Evolutionary conservation across 2,329 filamentous ascomycete genomes (phyloP).

Genomic region (Hirsutella minnesotensis): DNA sequence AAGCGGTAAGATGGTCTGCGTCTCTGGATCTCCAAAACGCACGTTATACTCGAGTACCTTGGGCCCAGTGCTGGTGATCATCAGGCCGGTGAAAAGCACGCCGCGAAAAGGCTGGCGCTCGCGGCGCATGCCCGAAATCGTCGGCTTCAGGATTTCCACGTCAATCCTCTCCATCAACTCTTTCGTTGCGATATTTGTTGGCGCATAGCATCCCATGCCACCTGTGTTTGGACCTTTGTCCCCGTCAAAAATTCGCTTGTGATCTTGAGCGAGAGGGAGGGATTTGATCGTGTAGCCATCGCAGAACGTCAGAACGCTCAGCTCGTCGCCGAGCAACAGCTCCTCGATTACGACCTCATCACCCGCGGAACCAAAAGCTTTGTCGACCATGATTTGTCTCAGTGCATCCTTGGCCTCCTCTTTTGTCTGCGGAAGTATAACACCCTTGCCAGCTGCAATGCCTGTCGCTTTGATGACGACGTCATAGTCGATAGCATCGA

Average conservation of each 20-base stretch:
- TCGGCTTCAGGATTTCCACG: slow-evolving; percentile 74
- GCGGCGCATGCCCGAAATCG: slow-evolving; percentile 74
- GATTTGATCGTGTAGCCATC: slow-evolving; percentile 78
- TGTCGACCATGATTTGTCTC: slow-evolving; percentile 80
- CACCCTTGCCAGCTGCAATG: slow-evolving; percentile 87
- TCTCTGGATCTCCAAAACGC: slow-evolving; percentile 85
- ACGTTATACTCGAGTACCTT: slow-evolving; percentile 90
- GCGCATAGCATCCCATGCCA: slow-evolving; percentile 95
- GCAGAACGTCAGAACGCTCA: slow-evolving; percentile 83
- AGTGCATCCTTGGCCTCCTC: slow-evolving; percentile 74
- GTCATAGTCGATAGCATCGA: slow-evolving; percentile 57
- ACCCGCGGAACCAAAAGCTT: slow-evolving; percentile 76
- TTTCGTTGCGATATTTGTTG: slow-evolving; percentile 67
- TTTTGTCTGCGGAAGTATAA: slow-evolving; percentile 74
- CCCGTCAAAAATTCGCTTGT: slow-evolving; percentile 88
- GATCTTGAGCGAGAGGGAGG: slow-evolving; percentile 85
- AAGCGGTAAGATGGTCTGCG: slow-evolving; percentile 72
- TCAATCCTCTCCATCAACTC: slow-evolving; percentile 71
- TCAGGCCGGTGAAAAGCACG: slow-evolving; percentile 79
- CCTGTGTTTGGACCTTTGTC: slow-evolving; percentile 90
- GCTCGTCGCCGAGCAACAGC: slow-evolving; percentile 79
- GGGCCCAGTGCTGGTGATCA: slow-evolving; percentile 74
- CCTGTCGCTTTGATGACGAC: slow-evolving; percentile 93
- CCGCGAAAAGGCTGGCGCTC: slow-evolving; percentile 66
- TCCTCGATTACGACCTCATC: slow-evolving; percentile 94